Percentiles rank a stretch among this genome's conserved stretches.
These are phyloP conservation scores for Achaetomiella virescens DNA, from an alignment of 495 filamentous ascomycete genomes.

Conservation along the genomic window DNA sequence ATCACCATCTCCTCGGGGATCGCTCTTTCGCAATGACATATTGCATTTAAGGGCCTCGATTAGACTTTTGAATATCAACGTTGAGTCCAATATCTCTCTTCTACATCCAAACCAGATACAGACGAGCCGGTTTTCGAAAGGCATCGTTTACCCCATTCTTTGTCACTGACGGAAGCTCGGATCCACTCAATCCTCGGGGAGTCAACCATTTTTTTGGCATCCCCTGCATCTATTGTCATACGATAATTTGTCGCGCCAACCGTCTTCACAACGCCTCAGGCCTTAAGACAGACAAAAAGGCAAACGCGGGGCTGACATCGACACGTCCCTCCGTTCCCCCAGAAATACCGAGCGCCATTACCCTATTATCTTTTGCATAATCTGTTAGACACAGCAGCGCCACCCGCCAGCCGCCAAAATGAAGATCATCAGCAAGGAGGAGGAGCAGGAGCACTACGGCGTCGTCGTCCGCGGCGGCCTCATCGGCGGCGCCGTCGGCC, in stretches of 20 bases:
- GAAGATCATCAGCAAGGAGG: conserved; percentile 93
- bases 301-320: not conserved
- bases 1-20: conserved; percentile 11
- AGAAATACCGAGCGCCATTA: not conserved
- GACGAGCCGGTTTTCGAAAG: not conserved
- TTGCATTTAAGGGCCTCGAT: too few relatives aligned
- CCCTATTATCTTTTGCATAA: not conserved
- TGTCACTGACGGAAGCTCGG: not conserved
- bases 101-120: not conserved
- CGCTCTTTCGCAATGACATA: too few relatives aligned
- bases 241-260: conserved; percentile 7
- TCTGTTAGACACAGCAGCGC: not conserved
- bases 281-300: conserved; percentile 3
- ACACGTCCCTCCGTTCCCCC: not conserved
- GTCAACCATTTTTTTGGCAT: too few relatives aligned
- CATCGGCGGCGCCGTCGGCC: conserved; percentile 60
- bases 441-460: conserved; percentile 61
- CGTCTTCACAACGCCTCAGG: not conserved
- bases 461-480: conserved; percentile 73
- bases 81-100: not conserved
- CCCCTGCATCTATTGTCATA: conserved; percentile 6
- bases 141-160: too few relatives aligned
- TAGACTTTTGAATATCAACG: not conserved
- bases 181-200: not conserved
- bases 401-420: conserved; percentile 43